phyloP scores from a whole-genome alignment of 352 stramenopile genomes.

The Phytopythium sindhum region DNA sequence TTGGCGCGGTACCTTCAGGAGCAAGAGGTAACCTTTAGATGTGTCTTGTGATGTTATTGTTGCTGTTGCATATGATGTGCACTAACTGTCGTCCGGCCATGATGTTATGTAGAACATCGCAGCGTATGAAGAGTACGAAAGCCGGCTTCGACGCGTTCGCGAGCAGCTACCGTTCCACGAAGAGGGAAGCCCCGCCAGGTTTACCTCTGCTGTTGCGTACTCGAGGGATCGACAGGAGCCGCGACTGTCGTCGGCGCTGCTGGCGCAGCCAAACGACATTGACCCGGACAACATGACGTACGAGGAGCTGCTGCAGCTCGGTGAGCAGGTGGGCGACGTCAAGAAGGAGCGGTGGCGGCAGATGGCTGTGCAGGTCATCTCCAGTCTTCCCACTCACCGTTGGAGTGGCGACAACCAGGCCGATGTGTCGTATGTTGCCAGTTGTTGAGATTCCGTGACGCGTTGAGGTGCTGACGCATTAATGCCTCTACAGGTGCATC shows the following conservation, averaged over 20 bases:
- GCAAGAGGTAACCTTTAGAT: constrained; percentile 40
- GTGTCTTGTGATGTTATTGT: background rate
- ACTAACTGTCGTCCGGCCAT: background rate
- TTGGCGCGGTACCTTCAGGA: constrained; percentile 65
- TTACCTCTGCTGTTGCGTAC: background rate
- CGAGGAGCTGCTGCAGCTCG: constrained; percentile 67
- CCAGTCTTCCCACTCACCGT: constrained; percentile 54
- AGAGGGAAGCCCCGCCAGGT: background rate
- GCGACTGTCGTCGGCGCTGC: constrained; percentile 9
- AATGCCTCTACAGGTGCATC: constrained; percentile 40
- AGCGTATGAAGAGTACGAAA: constrained; percentile 59
- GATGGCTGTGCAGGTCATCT: constrained; percentile 62
- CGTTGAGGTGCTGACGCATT: constrained; percentile 3
- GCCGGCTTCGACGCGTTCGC: constrained; percentile 22
- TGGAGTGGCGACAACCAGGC: constrained; percentile 37
- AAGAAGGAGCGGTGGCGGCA: constrained; percentile 70
- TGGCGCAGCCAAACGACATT: constrained; percentile 25
- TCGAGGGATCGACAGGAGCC: background rate
- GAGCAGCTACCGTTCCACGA: constrained; percentile 11
- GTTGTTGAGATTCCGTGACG: background rate
- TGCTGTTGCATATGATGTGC: too few species aligned
- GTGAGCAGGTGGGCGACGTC: constrained; percentile 68
- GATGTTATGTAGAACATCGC: constrained; percentile 49
- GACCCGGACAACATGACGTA: constrained; percentile 82
- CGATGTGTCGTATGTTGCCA: constrained; percentile 52